Evolutionary conservation across 371 early-diverging fungal genomes (phyloP).

Genomic region (Mucor ambiguus): DNA sequence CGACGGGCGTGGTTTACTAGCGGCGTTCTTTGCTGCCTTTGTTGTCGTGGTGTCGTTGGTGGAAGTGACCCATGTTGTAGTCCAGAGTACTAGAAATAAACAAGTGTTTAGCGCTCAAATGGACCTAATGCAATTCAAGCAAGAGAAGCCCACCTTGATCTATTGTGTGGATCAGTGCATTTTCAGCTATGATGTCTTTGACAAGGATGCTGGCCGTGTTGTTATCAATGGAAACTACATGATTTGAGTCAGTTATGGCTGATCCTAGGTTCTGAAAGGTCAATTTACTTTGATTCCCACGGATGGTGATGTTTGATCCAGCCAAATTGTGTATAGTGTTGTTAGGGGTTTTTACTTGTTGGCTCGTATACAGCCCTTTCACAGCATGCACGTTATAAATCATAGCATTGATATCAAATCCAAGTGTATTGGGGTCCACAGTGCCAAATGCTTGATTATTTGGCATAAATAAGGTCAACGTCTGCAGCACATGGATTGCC

Average conservation of each 20-base stretch:
- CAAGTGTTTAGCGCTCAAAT: not conserved
- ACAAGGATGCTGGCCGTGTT: constrained; percentile 27
- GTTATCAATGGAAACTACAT: not conserved
- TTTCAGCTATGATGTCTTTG: constrained; percentile 36
- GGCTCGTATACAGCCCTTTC: not conserved
- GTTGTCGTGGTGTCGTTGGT: not conserved
- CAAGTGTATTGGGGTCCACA: constrained; percentile 9
- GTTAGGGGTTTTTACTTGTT: not conserved
- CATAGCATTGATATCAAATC: constrained; percentile 4
- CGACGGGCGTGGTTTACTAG: not conserved
- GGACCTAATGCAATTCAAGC: not conserved
- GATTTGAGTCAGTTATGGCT: too few species aligned
- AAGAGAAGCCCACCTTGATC: constrained; percentile 24
- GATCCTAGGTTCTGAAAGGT: not conserved
- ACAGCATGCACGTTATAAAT: constrained; percentile 3
- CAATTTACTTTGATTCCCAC: not conserved
- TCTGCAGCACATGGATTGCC: not conserved
- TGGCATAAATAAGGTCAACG: constrained; percentile 40
- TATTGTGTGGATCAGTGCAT: constrained; percentile 48
- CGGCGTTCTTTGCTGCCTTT: not conserved
- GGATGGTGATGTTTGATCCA: not conserved
- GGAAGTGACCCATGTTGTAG: constrained; percentile 2
- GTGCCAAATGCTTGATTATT: constrained; percentile 29
- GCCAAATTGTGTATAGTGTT: not conserved
- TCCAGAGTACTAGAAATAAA: not conserved